phyloP scores from a whole-genome alignment of 2,329 filamentous ascomycete genomes.

The Phyllachora maydis region DNA sequence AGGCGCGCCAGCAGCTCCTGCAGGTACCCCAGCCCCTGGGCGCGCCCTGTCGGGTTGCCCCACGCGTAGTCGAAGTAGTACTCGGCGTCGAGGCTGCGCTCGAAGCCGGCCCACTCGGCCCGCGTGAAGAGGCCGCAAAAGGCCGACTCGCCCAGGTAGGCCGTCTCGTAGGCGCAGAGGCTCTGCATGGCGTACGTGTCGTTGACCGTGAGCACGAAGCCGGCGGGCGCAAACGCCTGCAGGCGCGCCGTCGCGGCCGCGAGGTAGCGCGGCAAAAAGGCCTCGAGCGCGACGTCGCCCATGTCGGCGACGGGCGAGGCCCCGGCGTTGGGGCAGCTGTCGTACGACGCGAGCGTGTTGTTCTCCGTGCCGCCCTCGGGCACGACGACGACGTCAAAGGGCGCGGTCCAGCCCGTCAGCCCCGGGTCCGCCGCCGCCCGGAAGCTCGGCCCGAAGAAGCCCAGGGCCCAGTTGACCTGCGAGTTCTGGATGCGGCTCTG shows the following conservation, averaged over 20 bases:
- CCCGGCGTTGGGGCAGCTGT: slow-evolving; percentile 22
- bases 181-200: slow-evolving; percentile 29
- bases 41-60: slow-evolving; percentile 26
- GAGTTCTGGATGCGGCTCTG: slow-evolving; percentile 33
- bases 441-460: slow-evolving; percentile 28
- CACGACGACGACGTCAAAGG: slow-evolving; percentile 26
- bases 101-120: slow-evolving; percentile 32
- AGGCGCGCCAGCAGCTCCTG: slow-evolving; percentile 28
- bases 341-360: slow-evolving; percentile 29
- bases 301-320: slow-evolving; percentile 12
- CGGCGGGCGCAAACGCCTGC: slow-evolving; percentile 20
- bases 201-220: slow-evolving; percentile 23
- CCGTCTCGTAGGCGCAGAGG: slow-evolving; percentile 31
- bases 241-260: slow-evolving; percentile 20
- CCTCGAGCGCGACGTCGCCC: slow-evolving; percentile 17
- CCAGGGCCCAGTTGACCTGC: slow-evolving; percentile 27
- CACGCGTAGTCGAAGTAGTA: slow-evolving; percentile 24
- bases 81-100: slow-evolving; percentile 27
- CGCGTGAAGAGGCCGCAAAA: slow-evolving; percentile 32
- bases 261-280: slow-evolving; percentile 24
- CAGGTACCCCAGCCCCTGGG: slow-evolving; percentile 29
- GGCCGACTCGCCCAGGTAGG: slow-evolving; percentile 23
- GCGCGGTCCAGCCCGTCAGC: slow-evolving; percentile 16
- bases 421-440: slow-evolving; percentile 13
- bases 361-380: slow-evolving; percentile 26